Conservation (phyloP, 2,329 filamentous ascomycete genomes). For the Fusarium pseudoanthophilum region DNA sequence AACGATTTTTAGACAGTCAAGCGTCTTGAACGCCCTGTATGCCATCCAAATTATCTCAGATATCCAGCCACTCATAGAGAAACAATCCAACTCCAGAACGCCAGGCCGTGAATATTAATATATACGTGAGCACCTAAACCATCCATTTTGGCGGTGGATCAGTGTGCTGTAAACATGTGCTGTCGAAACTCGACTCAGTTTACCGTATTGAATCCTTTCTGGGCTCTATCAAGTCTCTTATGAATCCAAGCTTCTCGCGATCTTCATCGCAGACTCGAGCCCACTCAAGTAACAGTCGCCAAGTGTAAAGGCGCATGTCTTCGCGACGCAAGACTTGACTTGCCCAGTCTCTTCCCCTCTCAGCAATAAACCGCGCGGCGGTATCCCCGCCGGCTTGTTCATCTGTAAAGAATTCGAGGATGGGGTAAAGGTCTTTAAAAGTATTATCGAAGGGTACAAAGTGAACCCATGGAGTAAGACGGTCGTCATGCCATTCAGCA, state of each 20-base stretch:
- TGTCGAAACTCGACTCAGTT: constrained; percentile 4
- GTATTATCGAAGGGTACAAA: constrained; percentile 78
- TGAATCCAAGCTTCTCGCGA: constrained; percentile 56
- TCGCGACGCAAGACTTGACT: constrained; percentile 69
- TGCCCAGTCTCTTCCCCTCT: constrained; percentile 69
- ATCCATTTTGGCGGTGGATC: not conserved
- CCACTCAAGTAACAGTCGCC: constrained; percentile 69
- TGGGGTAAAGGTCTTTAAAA: constrained; percentile 72
- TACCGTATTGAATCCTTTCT: constrained; percentile 29
- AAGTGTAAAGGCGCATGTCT: constrained; percentile 75
- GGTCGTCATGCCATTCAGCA: constrained; percentile 78
- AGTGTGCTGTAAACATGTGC: constrained; percentile 18
- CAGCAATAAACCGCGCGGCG: constrained; percentile 69
- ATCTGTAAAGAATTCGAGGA: constrained; percentile 73
- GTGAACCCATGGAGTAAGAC: constrained; percentile 76
- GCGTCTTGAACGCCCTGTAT: not conserved
- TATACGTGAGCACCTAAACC: constrained; percentile 25
- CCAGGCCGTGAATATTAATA: constrained; percentile 43
- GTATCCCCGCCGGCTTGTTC: constrained; percentile 59
- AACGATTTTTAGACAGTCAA: constrained; percentile 1
- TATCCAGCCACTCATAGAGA: constrained; percentile 1
- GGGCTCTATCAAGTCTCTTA: constrained; percentile 53
- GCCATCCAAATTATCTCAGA: constrained; percentile 31
- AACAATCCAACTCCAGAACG: constrained; percentile 39
- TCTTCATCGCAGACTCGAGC: constrained; percentile 61